Percentiles rank a stretch among this genome's conserved stretches.
phyloP scores from a whole-genome alignment of 805 yeast species.

The Jamesozyma rosinii region DNA sequence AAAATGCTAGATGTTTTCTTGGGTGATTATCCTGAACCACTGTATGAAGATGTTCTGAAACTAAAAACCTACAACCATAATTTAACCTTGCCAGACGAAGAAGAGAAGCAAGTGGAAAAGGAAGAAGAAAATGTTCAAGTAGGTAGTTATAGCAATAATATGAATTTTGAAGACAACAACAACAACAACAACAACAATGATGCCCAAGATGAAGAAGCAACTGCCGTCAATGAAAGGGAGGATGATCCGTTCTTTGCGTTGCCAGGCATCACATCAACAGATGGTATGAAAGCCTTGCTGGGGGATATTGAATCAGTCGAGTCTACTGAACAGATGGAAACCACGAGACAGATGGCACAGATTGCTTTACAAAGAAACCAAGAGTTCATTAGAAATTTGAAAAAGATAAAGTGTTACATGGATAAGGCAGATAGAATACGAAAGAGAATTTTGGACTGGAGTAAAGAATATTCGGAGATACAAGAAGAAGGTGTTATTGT shows the following conservation, averaged over 20 bases:
- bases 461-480: constrained; percentile 70
- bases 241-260: constrained; percentile 59
- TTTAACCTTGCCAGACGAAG: constrained; percentile 29
- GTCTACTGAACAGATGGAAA: constrained; percentile 49
- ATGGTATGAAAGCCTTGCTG: constrained; percentile 5
- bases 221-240: constrained; percentile 11
- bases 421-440: constrained; percentile 71
- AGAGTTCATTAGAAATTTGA: constrained; percentile 74
- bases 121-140: constrained; percentile 8
- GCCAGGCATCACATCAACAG: constrained; percentile 33
- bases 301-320: constrained; percentile 4
- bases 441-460: constrained; percentile 68
- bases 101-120: constrained; percentile 1
- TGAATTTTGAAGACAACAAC: constrained; percentile 16
- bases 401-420: constrained; percentile 64
- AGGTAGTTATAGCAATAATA: constrained; percentile 8
- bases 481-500: constrained; percentile 39
- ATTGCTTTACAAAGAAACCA: constrained; percentile 74
- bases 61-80: constrained; percentile 66
- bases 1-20: constrained; percentile 67
- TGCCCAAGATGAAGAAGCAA: constrained; percentile 10
- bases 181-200: constrained; percentile 10
- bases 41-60: constrained; percentile 54
- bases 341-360: constrained; percentile 63
- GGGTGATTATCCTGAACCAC: constrained; percentile 74